phyloP scores from a whole-genome alignment of 2,329 filamentous ascomycete species.

The Ophiocordyceps camponoti-rufipedis region DNA sequence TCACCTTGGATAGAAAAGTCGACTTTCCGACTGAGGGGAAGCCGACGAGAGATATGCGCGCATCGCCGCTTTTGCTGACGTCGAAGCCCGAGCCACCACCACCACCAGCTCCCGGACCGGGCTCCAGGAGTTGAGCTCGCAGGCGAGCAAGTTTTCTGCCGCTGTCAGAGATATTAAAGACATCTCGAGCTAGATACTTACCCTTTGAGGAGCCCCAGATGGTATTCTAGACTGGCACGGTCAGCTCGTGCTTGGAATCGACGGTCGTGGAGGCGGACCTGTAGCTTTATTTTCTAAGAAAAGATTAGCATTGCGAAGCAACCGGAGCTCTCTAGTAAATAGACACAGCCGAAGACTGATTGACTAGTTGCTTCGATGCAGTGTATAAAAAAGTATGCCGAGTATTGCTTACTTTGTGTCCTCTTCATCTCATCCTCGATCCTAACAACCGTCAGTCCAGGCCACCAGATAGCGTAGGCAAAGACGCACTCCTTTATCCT shows the following conservation, averaged over 20 bases:
- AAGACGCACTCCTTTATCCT: slow-evolving; percentile 90
- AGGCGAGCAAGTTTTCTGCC: slow-evolving; percentile 83
- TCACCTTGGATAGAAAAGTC: slow-evolving; percentile 96
- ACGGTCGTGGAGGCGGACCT: slow-evolving; percentile 31
- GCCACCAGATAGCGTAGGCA: neutral
- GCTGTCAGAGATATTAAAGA: slow-evolving; percentile 1
- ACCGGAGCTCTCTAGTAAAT: neutral
- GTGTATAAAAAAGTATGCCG: neutral
- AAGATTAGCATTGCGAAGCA: slow-evolving; percentile 9
- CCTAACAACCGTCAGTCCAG: slow-evolving; percentile 30
- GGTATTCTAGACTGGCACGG: slow-evolving; percentile 53
- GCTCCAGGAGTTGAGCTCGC: slow-evolving; percentile 85
- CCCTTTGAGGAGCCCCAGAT: slow-evolving; percentile 95
- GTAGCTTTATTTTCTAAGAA: slow-evolving; percentile 89
- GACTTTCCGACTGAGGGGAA: slow-evolving; percentile 98
- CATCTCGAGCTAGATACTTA: slow-evolving; percentile 20
- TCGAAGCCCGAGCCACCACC: slow-evolving; percentile 75
- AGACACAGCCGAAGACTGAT: neutral
- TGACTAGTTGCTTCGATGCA: neutral
- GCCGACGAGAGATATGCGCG: slow-evolving; percentile 90
- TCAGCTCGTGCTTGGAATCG: neutral
- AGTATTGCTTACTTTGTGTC: slow-evolving; percentile 66
- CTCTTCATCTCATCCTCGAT: slow-evolving; percentile 99
- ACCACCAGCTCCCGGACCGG: slow-evolving; percentile 58
- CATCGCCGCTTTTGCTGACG: slow-evolving; percentile 91